Percentiles rank a stretch among this genome's conserved stretches.
Evolutionary conservation across 192 early-diverging fungal genomes (phyloP).

Genomic region (Umbelopsis isabellina): DNA sequence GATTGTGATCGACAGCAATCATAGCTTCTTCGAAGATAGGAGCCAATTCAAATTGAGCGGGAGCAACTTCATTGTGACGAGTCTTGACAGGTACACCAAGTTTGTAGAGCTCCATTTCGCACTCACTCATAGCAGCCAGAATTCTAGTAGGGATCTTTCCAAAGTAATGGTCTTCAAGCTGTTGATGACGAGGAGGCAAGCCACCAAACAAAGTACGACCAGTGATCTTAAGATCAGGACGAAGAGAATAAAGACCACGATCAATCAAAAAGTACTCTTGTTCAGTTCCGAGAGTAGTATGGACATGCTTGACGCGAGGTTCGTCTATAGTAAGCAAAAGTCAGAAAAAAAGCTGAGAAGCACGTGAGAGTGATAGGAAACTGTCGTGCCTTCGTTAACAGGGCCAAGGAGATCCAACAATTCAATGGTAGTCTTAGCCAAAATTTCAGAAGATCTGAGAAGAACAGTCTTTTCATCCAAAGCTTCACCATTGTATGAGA

Average conservation of each 20-base stretch:
- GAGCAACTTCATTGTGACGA: slow-evolving; percentile 99
- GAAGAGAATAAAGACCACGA: slow-evolving; percentile 89
- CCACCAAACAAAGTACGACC: slow-evolving; percentile 93
- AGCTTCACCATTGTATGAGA: slow-evolving; percentile 99
- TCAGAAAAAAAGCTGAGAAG: no score
- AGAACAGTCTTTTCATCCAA: slow-evolving; percentile 99
- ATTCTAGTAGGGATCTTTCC: slow-evolving; percentile 94
- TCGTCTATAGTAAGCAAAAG: slow-evolving; percentile 44
- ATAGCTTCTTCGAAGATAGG: slow-evolving; percentile 98
- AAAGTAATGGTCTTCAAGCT: slow-evolving; percentile 99
- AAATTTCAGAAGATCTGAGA: slow-evolving; percentile 85
- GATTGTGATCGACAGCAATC: slow-evolving; percentile 97
- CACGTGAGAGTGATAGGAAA: no score
- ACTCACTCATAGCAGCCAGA: slow-evolving; percentile 88
- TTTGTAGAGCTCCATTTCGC: slow-evolving; percentile 90
- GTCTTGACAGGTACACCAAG: slow-evolving; percentile 99
- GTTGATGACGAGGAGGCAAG: slow-evolving; percentile 97
- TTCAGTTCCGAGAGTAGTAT: slow-evolving; percentile 94
- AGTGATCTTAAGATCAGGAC: slow-evolving; percentile 95
- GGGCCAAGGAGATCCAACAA: slow-evolving; percentile 79
- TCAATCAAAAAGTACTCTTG: slow-evolving; percentile 99
- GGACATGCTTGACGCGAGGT: slow-evolving; percentile 75
- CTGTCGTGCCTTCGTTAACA: slow-evolving; percentile 47
- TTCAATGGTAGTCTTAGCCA: slow-evolving; percentile 81
- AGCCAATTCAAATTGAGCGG: slow-evolving; percentile 97